Conservation (phyloP, 192 early-diverging fungal genomes). For the Gonapodya sp. region DNA sequence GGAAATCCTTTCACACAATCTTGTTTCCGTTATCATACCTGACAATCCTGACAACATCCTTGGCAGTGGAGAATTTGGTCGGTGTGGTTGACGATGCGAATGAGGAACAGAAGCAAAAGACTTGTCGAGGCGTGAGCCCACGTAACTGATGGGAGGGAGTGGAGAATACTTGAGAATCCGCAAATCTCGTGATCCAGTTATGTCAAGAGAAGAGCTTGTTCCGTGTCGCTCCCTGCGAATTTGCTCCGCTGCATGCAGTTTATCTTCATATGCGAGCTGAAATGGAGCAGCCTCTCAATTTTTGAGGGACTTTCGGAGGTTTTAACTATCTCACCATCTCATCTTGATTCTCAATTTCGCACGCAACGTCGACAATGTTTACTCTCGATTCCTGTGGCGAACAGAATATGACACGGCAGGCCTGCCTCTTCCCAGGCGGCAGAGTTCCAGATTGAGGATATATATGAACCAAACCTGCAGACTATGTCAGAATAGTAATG, state of each 20-base stretch:
- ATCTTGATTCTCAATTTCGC: conserved; percentile 37
- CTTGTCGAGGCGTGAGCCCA: background rate
- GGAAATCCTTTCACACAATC: no score
- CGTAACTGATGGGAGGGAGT: background rate
- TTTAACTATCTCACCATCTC: conserved; percentile 21
- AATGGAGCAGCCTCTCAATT: background rate
- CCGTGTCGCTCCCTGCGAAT: background rate
- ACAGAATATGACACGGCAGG: conserved; percentile 33
- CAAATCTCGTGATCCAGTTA: background rate
- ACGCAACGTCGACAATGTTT: conserved; percentile 29
- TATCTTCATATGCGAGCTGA: background rate
- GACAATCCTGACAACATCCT: background rate
- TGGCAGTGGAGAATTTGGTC: background rate
- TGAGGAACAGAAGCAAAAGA: no score
- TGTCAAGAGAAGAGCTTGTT: background rate
- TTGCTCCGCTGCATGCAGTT: background rate
- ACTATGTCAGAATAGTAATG: conserved; percentile 5
- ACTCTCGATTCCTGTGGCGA: conserved; percentile 21
- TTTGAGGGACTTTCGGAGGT: background rate
- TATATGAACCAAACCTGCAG: conserved; percentile 20
- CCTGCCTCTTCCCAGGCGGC: conserved; percentile 22
- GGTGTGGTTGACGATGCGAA: no score
- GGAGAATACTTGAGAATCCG: background rate
- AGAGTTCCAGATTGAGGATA: conserved; percentile 23
- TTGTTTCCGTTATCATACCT: background rate